Evolutionary conservation across 2,329 filamentous ascomycete species (phyloP), one percentile per base, ranked within the genome.

Genomic region (Diaporthe sp.): DNA sequence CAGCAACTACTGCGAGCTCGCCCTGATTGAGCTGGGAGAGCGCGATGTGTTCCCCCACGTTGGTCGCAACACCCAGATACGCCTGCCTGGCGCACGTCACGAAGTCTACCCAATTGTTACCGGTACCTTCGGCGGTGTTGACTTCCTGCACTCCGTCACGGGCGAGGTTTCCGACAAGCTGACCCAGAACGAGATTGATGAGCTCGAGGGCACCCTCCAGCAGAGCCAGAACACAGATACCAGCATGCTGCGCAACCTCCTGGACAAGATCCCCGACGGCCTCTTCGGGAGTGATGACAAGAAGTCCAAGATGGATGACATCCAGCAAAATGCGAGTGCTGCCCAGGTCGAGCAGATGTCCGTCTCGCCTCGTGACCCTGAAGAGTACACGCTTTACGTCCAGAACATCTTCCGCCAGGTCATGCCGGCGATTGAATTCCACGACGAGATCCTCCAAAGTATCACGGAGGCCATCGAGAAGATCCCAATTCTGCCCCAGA

Each of bases 91-190:
- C 58, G 92, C 90, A 73, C 87, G 88, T 30, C 81, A 87, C 44
- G 80, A 88, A 6, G 94, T 98, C 75, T 98, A 94, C 79, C 96
- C 96, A 9, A 86, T 96, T 75, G 89, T 97, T 58, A 98, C 96
- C 1, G 96, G 96, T 75, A 98, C 96, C 9, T 98, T 98, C 83
- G 96, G 96, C 76, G 96, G 96, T 76, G 96, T 98, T 19, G 96
- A 98, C 80, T 98, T 98, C 85, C 86, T 98, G 75, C 95, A 97
- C 85, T 97, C 94, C 1, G 95, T 97, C 39, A 94, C 90, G 59
- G 90, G 91, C 74, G 91, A 92, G 85, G 91, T 98, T 69, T 94
- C 93, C 51, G 96, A 98, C 84, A 98, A 98, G 85, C 87, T 96
- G 75, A 96, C 93, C 39, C 96, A 98, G 82, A 97, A 94, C 75